A percentile compares a stretch with the other conserved stretches of the same genome.
Conservation (phyloP, 371 early-diverging fungal genomes). For the Coemansia sp. region DNA sequence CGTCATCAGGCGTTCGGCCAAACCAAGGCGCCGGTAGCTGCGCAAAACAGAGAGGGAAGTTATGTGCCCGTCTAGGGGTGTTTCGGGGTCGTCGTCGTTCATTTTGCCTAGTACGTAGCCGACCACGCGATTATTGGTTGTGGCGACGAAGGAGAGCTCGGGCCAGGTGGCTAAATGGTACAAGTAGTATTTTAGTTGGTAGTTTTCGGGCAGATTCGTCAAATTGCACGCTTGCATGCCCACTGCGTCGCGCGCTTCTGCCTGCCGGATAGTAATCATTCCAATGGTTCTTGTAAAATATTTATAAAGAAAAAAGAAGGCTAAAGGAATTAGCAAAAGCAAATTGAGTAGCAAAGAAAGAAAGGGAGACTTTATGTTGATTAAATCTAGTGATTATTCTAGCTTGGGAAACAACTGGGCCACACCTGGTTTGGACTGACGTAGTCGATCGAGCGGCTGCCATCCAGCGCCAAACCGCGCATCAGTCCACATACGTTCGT, state of each 20-base stretch:
- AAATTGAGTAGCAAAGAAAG: too few species aligned
- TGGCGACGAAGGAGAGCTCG: constrained; percentile 94
- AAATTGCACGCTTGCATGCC: constrained; percentile 95
- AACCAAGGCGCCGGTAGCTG: constrained; percentile 89
- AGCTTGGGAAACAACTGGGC: constrained; percentile 40
- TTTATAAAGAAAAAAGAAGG: not conserved
- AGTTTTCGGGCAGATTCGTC: constrained; percentile 96
- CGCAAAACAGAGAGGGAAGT: constrained; percentile 95
- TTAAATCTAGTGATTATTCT: not conserved
- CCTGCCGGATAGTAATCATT: constrained; percentile 48
- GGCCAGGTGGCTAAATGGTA: constrained; percentile 97
- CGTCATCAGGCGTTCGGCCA: constrained; percentile 93
- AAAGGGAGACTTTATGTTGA: not conserved
- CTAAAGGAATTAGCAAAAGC: too few species aligned
- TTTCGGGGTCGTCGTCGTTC: constrained; percentile 90
- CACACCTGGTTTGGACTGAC: constrained; percentile 2
- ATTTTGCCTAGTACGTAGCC: constrained; percentile 97
- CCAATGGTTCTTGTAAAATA: not conserved
- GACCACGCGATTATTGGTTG: constrained; percentile 80
- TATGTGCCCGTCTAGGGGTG: constrained; percentile 78
- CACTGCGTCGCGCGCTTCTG: constrained; percentile 69
- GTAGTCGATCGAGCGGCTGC: constrained; percentile 10
- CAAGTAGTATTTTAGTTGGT: constrained; percentile 97
- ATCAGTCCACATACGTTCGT: constrained; percentile 58
- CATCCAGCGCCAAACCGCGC: constrained; percentile 51